Base-by-base conservation (phyloP, 1,284 basidiomycete genomes). In the Heterobasidion parviporum region DNA sequence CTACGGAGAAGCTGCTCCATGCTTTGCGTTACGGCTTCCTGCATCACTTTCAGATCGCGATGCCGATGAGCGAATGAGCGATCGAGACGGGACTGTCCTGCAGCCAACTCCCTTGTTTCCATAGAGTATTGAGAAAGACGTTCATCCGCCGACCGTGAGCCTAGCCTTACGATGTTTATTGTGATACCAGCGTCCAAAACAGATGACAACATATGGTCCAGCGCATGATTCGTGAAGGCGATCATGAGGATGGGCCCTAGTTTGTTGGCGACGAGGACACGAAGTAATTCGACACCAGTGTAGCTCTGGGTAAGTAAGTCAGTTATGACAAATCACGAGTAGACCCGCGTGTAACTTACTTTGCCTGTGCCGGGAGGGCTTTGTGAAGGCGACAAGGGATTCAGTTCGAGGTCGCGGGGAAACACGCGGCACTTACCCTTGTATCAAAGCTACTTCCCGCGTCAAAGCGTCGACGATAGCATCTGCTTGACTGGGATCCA, bases 361-460 rank as follows among this genome's bases (percentile, higher is more conserved):
- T 62, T 62, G 14, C 61, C 61, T 15, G 61, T 62, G 53, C 61
- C 61, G 1, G 61, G 61, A 18, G 61, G 61, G 10, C 61, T 62
- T 32, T 18, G 43, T 15, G 8, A 49, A 36, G 2, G 10, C 43
- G 43, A 20, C 18, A n/a, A 26, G 26, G 26, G 26, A 26, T 26
- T 26, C 4, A 26, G 26, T 26, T 26, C 26, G 26, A 26, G 26
- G 26, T 26, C 26, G 26, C 26, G 26, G 4, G 4, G 26, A 26
- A 26, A 26, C 4, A 26, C 26, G 26, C 26, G 14, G 50, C 9
- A 33, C 61, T 32, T 36, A 62, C 61, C 61, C 61, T 54, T 62
- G 61, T 16, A 62, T 60, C 18, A 62, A 12, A 32, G 57, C 55
- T 6, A 60, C 16, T 38, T 60, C 61, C 20, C 59, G 49, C 5